Evolutionary conservation across 345 rosid species (phyloP).

Genomic region (Lepidium africanum): DNA sequence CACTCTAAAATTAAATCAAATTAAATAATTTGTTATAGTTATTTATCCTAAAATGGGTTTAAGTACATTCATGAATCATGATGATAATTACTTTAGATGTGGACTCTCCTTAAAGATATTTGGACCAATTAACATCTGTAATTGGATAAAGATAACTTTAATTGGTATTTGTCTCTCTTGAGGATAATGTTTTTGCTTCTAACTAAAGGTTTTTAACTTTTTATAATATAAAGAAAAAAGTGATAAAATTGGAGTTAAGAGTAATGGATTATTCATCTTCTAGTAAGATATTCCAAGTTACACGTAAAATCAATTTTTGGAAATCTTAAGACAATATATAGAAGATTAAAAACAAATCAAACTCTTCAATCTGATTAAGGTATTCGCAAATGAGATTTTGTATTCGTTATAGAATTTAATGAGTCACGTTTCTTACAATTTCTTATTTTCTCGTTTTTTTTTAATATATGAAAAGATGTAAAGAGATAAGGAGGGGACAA

Average conservation of each 20-base stretch:
- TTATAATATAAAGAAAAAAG: neutral
- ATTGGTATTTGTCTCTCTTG: neutral
- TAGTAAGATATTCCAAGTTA: neutral
- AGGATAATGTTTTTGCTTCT: neutral
- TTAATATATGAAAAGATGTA: neutral
- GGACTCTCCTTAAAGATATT: conserved; percentile 10
- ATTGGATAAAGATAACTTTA: neutral
- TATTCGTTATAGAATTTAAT: neutral
- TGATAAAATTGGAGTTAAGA: neutral
- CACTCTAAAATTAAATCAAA: neutral
- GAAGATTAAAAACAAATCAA: neutral
- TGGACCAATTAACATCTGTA: conserved; percentile 1
- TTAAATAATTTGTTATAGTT: conserved; percentile 2
- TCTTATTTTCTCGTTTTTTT: neutral
- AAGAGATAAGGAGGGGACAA: conserved; percentile 5
- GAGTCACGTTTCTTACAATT: neutral
- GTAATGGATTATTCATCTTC: neutral
- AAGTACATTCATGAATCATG: neutral
- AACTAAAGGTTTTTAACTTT: neutral
- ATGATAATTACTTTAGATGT: conserved; percentile 19
- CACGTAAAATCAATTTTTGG: neutral
- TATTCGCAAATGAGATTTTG: neutral
- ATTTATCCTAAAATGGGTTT: neutral
- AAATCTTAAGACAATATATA: too few species aligned
- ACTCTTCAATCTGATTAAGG: neutral